Conservation (phyloP, 352 stramenopile genomes). For the Elongisporangium anandrum region DNA sequence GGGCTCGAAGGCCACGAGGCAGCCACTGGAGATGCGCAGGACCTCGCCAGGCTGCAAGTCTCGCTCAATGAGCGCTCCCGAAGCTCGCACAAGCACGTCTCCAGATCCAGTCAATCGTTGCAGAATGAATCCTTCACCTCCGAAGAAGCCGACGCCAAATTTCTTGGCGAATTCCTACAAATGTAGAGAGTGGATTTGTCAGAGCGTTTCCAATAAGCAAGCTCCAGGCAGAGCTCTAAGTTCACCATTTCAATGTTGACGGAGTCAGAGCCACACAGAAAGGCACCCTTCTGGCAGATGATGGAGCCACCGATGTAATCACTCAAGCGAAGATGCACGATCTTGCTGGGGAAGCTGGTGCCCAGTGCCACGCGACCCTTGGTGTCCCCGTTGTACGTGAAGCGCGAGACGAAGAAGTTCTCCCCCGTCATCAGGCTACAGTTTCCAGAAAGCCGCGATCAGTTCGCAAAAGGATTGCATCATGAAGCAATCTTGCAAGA, state of each 20-base stretch:
- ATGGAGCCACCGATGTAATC: conserved; percentile 86
- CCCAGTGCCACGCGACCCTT: conserved; percentile 87
- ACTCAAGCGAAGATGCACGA: conserved; percentile 81
- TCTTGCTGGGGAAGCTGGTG: conserved; percentile 88
- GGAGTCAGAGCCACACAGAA: conserved; percentile 89
- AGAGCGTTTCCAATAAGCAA: conserved; percentile 1
- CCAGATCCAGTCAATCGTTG: conserved; percentile 88
- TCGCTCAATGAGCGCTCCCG: conserved; percentile 84
- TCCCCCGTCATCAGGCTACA: conserved; percentile 69
- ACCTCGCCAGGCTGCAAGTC: conserved; percentile 86
- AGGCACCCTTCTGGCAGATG: conserved; percentile 92
- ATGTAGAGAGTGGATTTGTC: background rate
- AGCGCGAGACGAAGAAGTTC: conserved; percentile 79
- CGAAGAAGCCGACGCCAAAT: conserved; percentile 91
- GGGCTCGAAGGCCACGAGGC: conserved; percentile 87
- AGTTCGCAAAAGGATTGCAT: background rate
- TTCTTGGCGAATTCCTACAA: conserved; percentile 87
- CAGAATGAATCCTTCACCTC: conserved; percentile 93
- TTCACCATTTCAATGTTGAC: conserved; percentile 89
- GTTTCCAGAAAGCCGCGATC: background rate
- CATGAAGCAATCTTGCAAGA: conserved; percentile 48
- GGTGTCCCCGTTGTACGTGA: conserved; percentile 51
- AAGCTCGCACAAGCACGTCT: conserved; percentile 90
- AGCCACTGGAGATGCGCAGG: conserved; percentile 90
- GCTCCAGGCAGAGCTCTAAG: background rate